Evolutionary conservation across 2,329 filamentous ascomycete genomes (phyloP).

Genomic region (Cytospora piceicola): DNA sequence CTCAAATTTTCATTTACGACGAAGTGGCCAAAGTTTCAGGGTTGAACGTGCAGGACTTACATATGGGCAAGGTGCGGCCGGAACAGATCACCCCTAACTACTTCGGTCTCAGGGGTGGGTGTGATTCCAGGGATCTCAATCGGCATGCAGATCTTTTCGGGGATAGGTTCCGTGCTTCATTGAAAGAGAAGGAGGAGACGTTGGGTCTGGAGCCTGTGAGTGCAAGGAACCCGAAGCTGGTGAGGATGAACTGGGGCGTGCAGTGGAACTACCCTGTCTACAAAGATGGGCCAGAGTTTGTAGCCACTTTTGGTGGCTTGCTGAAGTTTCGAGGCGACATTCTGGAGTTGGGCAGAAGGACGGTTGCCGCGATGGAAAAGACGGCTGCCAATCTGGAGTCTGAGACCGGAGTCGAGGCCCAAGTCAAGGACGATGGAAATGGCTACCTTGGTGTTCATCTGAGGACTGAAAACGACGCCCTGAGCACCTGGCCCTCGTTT

Average conservation of each 20-base stretch:
- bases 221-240: constrained; percentile 41
- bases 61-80: constrained; percentile 38
- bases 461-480: constrained; percentile 51
- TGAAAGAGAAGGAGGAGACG: constrained; percentile 38
- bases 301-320: constrained; percentile 48
- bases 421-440: neutral
- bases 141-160: constrained; percentile 47
- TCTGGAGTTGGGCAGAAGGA: constrained; percentile 44
- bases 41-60: constrained; percentile 26
- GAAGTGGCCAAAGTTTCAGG: constrained; percentile 44
- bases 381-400: constrained; percentile 34
- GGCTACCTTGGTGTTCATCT: constrained; percentile 49
- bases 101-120: constrained; percentile 45
- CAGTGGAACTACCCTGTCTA: constrained; percentile 52
- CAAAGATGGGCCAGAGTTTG: constrained; percentile 52
- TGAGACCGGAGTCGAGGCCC: constrained; percentile 32
- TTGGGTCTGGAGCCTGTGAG: constrained; percentile 32
- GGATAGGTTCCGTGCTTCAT: constrained; percentile 40
- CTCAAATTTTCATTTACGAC: constrained; percentile 49
- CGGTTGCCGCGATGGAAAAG: constrained; percentile 42
- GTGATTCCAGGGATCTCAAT: constrained; percentile 46
- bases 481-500: constrained; percentile 51
- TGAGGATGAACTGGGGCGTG: constrained; percentile 49
- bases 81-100: constrained; percentile 47
- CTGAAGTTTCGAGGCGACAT: constrained; percentile 48